Conservation (phyloP, 148 eudicot genomes). For the Persicaria maculosa region DNA sequence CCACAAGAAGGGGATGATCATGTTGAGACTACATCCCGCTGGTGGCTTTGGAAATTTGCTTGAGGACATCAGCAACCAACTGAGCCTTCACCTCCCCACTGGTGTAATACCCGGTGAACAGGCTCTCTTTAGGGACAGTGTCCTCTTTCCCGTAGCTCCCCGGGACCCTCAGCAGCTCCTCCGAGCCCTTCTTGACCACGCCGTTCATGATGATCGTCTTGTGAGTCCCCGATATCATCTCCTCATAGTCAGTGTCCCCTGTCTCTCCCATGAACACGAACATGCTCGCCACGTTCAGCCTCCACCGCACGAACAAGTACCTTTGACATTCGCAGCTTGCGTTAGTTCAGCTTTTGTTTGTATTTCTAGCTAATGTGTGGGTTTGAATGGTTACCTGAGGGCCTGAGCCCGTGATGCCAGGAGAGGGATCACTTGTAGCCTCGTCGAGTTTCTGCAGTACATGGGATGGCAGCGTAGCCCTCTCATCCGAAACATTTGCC, state of each 20-base stretch:
- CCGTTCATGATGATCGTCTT: conserved; percentile 62
- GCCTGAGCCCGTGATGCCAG: conserved; percentile 80
- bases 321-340: conserved; percentile 13
- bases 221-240: conserved; percentile 59
- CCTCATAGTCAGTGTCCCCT: conserved; percentile 73
- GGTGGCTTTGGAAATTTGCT: conserved; percentile 34
- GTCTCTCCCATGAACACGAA: conserved; percentile 64
- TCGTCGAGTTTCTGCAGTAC: conserved; percentile 70
- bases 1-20: neutral
- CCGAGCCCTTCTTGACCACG: conserved; percentile 48
- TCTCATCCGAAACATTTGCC: conserved; percentile 75
- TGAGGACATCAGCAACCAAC: conserved; percentile 43
- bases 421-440: conserved; percentile 71
- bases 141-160: conserved; percentile 61
- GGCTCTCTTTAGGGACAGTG: conserved; percentile 53
- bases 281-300: conserved; percentile 68
- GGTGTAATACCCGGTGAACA: conserved; percentile 29
- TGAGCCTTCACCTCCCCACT: conserved; percentile 29
- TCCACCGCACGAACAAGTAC: conserved; percentile 73
- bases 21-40: conserved; percentile 6
- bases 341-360: neutral
- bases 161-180: conserved; percentile 44
- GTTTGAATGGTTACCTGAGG: conserved; percentile 32
- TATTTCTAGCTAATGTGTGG: neutral
- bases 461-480: conserved; percentile 78